These are phyloP conservation scores for Penicillium sp. DNA, from an alignment of 2,329 filamentous ascomycete genomes.

Conservation along the genomic window DNA sequence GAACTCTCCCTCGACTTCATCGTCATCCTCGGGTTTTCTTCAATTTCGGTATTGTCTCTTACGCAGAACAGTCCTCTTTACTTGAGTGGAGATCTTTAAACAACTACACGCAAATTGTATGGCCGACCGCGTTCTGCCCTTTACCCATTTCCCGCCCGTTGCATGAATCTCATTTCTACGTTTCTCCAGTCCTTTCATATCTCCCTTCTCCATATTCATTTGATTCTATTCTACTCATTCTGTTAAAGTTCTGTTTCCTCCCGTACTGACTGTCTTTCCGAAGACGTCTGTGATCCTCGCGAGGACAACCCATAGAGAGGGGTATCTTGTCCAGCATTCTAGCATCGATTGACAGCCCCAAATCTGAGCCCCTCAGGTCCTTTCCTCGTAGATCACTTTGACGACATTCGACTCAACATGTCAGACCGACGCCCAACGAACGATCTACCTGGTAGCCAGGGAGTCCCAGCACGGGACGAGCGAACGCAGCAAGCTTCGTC, in stretches of 20 bases:
- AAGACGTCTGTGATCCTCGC: background rate
- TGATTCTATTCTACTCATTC: background rate
- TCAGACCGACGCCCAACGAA: background rate
- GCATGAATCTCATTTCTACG: background rate
- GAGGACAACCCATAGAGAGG: conserved; percentile 1
- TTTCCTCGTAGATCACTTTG: background rate
- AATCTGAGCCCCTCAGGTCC: background rate
- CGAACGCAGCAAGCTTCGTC: background rate
- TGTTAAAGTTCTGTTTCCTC: background rate
- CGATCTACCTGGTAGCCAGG: background rate
- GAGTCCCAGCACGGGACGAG: background rate
- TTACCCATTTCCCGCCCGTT: background rate
- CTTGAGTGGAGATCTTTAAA: background rate
- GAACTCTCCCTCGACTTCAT: background rate
- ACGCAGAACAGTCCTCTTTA: background rate
- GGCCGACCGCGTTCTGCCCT: conserved; percentile 3
- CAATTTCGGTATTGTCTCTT: background rate
- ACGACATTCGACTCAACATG: background rate
- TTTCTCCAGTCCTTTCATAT: background rate
- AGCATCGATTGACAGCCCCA: background rate
- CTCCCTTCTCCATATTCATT: background rate
- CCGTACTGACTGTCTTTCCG: conserved; percentile 1
- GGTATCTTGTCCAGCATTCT: background rate
- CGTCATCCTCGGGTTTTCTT: background rate
- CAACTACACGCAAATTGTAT: conserved; percentile 1